These are phyloP conservation scores for Strigomonas oncopelti DNA, from an alignment of 208 protist genomes.

Conservation along the genomic window DNA sequence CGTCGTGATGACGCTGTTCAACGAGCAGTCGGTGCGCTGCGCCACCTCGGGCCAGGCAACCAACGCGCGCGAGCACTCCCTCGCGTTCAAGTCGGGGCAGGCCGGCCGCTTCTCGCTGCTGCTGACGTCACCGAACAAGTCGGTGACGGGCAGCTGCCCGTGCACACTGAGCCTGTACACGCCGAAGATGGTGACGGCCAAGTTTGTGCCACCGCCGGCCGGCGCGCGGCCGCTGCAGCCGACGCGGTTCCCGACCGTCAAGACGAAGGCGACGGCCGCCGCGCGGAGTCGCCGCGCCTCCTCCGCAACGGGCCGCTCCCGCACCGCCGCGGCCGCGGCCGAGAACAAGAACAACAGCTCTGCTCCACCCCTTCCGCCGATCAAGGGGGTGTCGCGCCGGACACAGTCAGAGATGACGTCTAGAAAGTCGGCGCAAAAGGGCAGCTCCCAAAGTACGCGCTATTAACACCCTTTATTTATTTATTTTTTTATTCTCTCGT, in stretches of 20 bases:
- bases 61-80: slow-evolving; percentile 80
- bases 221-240: slow-evolving; percentile 46
- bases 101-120: slow-evolving; percentile 60
- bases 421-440: not conserved
- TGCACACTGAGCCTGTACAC: slow-evolving; percentile 67
- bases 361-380: slow-evolving; percentile 3
- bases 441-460: not conserved
- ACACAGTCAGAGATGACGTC: slow-evolving; percentile 8
- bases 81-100: slow-evolving; percentile 49
- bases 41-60: slow-evolving; percentile 55
- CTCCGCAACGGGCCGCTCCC: slow-evolving; percentile 11
- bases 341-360: not conserved
- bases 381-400: not conserved
- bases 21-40: slow-evolving; percentile 52
- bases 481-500: no score
- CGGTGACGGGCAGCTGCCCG: slow-evolving; percentile 44
- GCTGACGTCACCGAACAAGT: slow-evolving; percentile 37
- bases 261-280: slow-evolving; percentile 3
- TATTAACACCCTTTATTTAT: no score
- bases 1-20: slow-evolving; percentile 58
- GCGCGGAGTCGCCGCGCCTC: slow-evolving; percentile 9
- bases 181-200: slow-evolving; percentile 46
- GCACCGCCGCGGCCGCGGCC: slow-evolving; percentile 14
- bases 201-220: slow-evolving; percentile 45
- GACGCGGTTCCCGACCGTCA: slow-evolving; percentile 32